Base-by-base conservation (phyloP, 1,284 basidiomycete genomes). In the Fomitopsis palustris region DNA sequence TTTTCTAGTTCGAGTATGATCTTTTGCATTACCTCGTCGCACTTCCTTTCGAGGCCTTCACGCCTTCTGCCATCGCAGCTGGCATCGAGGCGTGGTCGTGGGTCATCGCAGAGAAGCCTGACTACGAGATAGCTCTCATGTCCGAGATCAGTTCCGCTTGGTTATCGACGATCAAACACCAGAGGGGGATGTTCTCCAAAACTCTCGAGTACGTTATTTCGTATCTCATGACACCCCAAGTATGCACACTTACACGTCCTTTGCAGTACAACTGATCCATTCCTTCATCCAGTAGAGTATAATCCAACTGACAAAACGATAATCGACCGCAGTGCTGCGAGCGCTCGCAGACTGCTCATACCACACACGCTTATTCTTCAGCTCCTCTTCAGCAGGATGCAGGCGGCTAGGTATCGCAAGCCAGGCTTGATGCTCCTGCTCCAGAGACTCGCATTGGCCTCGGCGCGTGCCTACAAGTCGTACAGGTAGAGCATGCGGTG, bases 1-100 rank as follows among this genome's bases (percentile, higher is more conserved):
- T 19, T 7, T 3, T 17, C 21, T 25, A 94, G 88, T 88, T 88
- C 68, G 93, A 99, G 64, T 85, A 91, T 68, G 92, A 93, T 39
- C 80, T 99, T 9, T 77, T 99, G 3, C 91, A 95, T 72, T 90
- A 92, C 70, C 78, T 99, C 27, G 95, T 99, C 8, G 83, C 84
- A 27, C 75, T 99, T 17, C 97, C 97, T 0, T 92, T 98, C 67
- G 89, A 90, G 57, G 87, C 93, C 3, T 95, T 95, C 65, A 95
- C 93, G 0, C 94, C 95, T 0, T 81, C 91, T 4, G 86, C 95
- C 0, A 85, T 98, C 60, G 83, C 90, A 9, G 86, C 92, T 1
- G 96, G 94, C 0, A 90, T 95, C 54, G 95, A 98, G 71, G 90
- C 93, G 4, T 99, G 97, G 97, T 94, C 92, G 2, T 98, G 96